Evolutionary conservation across 352 stramenopile species (phyloP).

Genomic region (Phytopythium boreale): DNA sequence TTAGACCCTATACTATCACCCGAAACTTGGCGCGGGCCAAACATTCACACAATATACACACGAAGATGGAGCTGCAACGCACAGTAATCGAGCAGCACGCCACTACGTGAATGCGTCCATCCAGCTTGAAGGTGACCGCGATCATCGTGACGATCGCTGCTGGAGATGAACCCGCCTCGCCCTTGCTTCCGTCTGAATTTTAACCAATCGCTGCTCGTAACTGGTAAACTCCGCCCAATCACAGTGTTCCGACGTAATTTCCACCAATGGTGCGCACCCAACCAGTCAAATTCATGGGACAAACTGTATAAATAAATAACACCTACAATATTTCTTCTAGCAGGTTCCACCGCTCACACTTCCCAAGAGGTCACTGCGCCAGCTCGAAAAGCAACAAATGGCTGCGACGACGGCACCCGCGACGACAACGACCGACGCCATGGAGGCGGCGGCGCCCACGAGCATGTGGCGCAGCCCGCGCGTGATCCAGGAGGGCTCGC

Average conservation of each 20-base stretch:
- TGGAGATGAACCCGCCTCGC: too few relatives aligned
- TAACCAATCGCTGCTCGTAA: neutral
- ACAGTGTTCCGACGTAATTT: neutral
- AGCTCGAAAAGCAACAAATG: conserved; percentile 10
- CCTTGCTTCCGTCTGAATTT: neutral
- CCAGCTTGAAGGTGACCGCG: too few relatives aligned
- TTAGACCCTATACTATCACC: too few relatives aligned
- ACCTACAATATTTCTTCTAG: too few relatives aligned
- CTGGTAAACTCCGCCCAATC: neutral
- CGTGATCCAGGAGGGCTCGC: conserved; percentile 71
- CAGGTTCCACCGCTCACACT: neutral
- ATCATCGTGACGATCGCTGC: neutral
- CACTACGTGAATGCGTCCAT: too few relatives aligned
- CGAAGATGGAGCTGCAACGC: too few relatives aligned
- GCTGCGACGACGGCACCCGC: conserved; percentile 1
- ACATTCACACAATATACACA: too few relatives aligned
- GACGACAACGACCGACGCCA: neutral
- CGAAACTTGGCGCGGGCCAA: too few relatives aligned
- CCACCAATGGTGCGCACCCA: neutral
- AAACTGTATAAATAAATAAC: neutral
- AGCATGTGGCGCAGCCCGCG: conserved; percentile 58
- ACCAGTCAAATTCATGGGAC: neutral
- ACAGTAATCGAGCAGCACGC: too few relatives aligned
- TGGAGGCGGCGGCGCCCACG: neutral
- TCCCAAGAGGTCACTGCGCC: neutral